These are phyloP conservation scores for Boletus subparvulus DNA, from an alignment of 768 basidiomycete species.

Conservation along the genomic window DNA sequence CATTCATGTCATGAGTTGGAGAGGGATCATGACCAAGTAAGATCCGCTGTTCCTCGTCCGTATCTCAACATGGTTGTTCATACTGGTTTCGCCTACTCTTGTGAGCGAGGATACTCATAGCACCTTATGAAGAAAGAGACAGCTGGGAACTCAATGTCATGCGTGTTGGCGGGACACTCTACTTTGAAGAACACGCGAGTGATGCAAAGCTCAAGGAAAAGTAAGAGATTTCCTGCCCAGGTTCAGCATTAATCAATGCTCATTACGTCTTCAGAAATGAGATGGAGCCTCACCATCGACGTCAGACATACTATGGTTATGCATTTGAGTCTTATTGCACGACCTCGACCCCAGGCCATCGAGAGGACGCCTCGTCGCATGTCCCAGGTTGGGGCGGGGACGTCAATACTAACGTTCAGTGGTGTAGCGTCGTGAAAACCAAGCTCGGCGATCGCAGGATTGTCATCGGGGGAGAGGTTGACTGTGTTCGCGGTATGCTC, in stretches of 20 bases:
- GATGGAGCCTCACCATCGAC: conserved; percentile 59
- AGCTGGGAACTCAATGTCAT: conserved; percentile 84
- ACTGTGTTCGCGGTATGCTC: conserved; percentile 73
- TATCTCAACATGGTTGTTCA: conserved; percentile 3
- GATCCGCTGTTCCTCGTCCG: conserved; percentile 17
- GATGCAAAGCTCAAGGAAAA: conserved; percentile 62
- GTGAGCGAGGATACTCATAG: conserved; percentile 70
- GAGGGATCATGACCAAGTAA: conserved; percentile 85
- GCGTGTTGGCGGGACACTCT: conserved; percentile 65
- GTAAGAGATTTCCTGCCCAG: conserved; percentile 40
- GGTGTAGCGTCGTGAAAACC: conserved; percentile 88
- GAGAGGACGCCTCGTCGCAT: conserved; percentile 24
- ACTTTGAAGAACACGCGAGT: conserved; percentile 69
- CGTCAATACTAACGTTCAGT: conserved; percentile 86
- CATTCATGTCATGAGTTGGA: conserved; percentile 67
- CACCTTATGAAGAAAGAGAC: conserved; percentile 81
- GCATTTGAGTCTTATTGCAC: conserved; percentile 91
- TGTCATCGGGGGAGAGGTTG: conserved; percentile 87
- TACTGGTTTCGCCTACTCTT: conserved; percentile 19
- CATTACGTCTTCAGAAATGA: conserved; percentile 49
- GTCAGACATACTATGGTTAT: conserved; percentile 80
- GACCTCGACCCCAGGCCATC: conserved; percentile 29
- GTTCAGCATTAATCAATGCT: neutral
- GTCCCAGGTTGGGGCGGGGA: conserved; percentile 69
- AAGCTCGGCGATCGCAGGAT: conserved; percentile 71